phyloP scores from a whole-genome alignment of 2,329 filamentous ascomycete species.

The Mycosphaerelloides madeirae region DNA sequence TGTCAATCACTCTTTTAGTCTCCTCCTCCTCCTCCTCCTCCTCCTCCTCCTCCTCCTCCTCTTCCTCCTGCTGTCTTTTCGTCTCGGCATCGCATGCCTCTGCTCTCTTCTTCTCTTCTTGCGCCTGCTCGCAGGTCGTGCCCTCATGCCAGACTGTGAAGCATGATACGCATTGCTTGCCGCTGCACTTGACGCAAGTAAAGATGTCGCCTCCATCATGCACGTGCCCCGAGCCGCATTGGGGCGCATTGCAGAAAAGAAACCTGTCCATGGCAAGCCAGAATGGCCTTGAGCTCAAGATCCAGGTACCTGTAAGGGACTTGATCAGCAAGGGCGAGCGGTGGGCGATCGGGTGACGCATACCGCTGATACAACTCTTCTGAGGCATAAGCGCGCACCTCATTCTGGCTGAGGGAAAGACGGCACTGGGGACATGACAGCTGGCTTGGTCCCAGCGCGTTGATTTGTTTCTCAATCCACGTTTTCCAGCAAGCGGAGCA shows the following conservation, averaged over 20 bases:
- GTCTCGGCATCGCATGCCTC: neutral
- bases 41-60: neutral
- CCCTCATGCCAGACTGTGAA: constrained; percentile 20
- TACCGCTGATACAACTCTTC: constrained; percentile 5
- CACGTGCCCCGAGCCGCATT: constrained; percentile 22
- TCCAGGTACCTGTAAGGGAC: too few relatives aligned
- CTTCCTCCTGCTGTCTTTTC: constrained; percentile 5
- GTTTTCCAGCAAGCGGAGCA: constrained; percentile 18
- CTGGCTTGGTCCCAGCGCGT: neutral
- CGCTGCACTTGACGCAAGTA: constrained; percentile 18
- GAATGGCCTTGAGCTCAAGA: constrained; percentile 7
- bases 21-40: constrained; percentile 6
- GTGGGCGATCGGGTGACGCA: too few relatives aligned
- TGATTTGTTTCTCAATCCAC: constrained; percentile 15
- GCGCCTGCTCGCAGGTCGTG: constrained; percentile 18
- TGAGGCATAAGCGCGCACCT: constrained; percentile 13
- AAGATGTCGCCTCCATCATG: constrained; percentile 23
- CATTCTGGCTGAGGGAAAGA: constrained; percentile 8
- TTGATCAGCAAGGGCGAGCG: too few relatives aligned
- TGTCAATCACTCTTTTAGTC: constrained; percentile 4
- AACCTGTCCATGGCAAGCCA: constrained; percentile 17
- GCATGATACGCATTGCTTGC: constrained; percentile 21
- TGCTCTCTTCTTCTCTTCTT: neutral
- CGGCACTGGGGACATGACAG: constrained; percentile 20
- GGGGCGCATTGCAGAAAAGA: constrained; percentile 16